These are phyloP conservation scores for Hypocreales sp. DNA, from an alignment of 2,329 filamentous ascomycete genomes.

Conservation along the genomic window DNA sequence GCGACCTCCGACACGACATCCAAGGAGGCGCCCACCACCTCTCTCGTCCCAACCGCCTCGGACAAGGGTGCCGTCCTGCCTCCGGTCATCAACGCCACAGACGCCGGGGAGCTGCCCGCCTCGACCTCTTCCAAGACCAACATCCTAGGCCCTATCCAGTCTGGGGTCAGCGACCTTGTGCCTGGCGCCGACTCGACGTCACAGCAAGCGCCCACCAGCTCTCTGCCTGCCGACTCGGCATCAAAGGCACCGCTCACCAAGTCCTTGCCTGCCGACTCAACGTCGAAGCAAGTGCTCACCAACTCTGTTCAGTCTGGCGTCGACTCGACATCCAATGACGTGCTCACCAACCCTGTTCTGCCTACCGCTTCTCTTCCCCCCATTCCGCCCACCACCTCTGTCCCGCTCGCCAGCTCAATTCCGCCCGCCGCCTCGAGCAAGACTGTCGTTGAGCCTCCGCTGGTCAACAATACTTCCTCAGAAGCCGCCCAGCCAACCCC, in stretches of 20 bases:
- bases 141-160: constrained; percentile 10
- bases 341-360: background rate
- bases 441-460: background rate
- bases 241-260: too few species aligned
- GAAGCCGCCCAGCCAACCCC: too few species aligned
- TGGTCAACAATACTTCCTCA: too few species aligned
- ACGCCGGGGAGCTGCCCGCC: too few species aligned
- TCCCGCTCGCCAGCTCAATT: too few species aligned
- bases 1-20: constrained; percentile 1
- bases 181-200: constrained; percentile 4
- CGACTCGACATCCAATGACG: background rate
- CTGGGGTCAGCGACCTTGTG: constrained; percentile 7
- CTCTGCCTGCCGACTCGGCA: background rate
- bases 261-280: background rate
- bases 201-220: too few species aligned
- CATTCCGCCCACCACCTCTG: too few species aligned
- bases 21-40: background rate
- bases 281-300: too few species aligned
- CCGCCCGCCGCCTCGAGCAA: background rate
- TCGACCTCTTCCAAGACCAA: constrained; percentile 5
- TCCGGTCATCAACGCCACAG: constrained; percentile 2
- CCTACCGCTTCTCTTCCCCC: too few species aligned
- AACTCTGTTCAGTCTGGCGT: too few species aligned
- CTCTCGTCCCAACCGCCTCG: background rate
- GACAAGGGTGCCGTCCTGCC: background rate